Evolutionary conservation across 108 stramenopile genomes (phyloP), one percentile per base, ranked within the genome.

Genomic region (Pseudonitzschia pungens): DNA sequence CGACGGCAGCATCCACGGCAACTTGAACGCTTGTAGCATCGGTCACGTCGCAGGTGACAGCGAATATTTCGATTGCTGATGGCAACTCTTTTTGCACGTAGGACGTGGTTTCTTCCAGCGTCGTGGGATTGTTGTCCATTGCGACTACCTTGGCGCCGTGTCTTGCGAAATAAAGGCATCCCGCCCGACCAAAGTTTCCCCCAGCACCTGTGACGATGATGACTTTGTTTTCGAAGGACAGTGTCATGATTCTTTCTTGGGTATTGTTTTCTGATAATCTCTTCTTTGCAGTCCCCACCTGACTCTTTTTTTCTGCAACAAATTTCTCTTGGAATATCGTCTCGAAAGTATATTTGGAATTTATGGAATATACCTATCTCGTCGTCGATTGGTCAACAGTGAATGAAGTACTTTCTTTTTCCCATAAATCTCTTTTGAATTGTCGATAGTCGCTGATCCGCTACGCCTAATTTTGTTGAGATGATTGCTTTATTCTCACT

Each of bases 131-230:
- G 12, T 79, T 70, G 66, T 97, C 96, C 74, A 95, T 54, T 0
- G 90, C 91, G 6, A 86, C 90, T 21, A 97, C 76, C 18, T 88
- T 87, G 16, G 92, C 91, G 22, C 96, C 96, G n/a, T 81, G 79
- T 70, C 77, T 65, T 50, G 83, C 85, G 74, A 96, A 95, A 68
- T 80, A 92, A 0, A 87, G 52, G 56, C 89, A 94, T 66, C 92
- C 93, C 21, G 69, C 89, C 27, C 91, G 77, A 14, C 96, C 96
- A 59, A 96, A 94, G 66, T 89, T 87, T 18, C 96, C 96, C 0
- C 91, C 95, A 9, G 89, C 95, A n/a, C 95, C 95, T 8, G 95
- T 96, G 36, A 96, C 86, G 20, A 92, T 74, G 28, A 95, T 86
- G 55, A 74, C 79, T 69, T 94, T 90, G 31, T 79, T 80, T 57